Evolutionary conservation across 2,329 filamentous ascomycete species (phyloP).

Genomic region (Hymenoscyphus fructigenus): DNA sequence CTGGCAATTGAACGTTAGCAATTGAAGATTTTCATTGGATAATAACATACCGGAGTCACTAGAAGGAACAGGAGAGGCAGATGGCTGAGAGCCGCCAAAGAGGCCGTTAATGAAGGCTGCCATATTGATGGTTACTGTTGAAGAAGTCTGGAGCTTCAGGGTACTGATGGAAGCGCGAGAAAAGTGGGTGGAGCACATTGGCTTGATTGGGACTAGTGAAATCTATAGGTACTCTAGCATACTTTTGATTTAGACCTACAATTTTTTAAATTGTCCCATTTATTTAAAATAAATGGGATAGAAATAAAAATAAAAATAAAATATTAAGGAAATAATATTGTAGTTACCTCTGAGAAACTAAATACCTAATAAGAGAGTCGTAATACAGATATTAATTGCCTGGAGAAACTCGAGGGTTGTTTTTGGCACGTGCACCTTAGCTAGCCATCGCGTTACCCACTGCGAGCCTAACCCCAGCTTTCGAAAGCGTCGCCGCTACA

Average conservation of each 20-base stretch:
- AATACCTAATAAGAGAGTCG: too few relatives aligned
- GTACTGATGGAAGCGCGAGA: not conserved
- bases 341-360: too few relatives aligned
- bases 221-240: too few relatives aligned
- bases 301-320: too few relatives aligned
- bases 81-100: conserved; percentile 66
- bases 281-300: too few relatives aligned
- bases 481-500: not conserved
- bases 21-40: conserved; percentile 11
- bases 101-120: conserved; percentile 51
- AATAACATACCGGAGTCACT: conserved; percentile 62
- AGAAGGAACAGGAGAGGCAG: conserved; percentile 48
- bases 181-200: not conserved
- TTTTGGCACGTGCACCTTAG: not conserved
- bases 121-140: conserved; percentile 28
- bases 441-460: not conserved
- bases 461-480: not conserved
- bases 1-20: conserved; percentile 46
- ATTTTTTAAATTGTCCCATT: too few relatives aligned
- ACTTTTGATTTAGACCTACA: too few relatives aligned
- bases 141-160: not conserved
- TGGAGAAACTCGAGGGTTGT: too few relatives aligned
- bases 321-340: too few relatives aligned
- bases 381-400: too few relatives aligned
- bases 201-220: not conserved